Conservation (phyloP, 129 eudicot genomes). For the Apium graveolens region DNA sequence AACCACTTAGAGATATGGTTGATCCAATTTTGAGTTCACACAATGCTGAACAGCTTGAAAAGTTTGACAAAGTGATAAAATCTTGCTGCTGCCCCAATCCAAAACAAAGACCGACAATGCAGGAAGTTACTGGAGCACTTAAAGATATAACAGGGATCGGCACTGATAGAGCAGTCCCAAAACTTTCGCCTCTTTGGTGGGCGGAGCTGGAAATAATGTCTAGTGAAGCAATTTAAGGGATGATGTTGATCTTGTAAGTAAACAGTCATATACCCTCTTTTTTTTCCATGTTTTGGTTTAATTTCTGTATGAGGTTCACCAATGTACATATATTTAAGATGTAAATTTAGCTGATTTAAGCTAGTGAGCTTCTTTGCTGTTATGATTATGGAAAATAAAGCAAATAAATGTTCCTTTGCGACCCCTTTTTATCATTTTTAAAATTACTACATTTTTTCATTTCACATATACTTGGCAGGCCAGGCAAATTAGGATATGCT, state of each 20-base stretch:
- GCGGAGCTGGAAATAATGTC: constrained; percentile 80
- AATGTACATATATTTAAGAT: background rate
- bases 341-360: background rate
- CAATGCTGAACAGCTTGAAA: constrained; percentile 49
- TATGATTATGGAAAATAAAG: background rate
- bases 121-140: constrained; percentile 41
- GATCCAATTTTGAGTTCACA: constrained; percentile 57
- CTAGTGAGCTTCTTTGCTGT: background rate
- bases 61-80: constrained; percentile 43
- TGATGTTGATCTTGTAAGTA: constrained; percentile 7
- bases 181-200: constrained; percentile 95
- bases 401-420: background rate
- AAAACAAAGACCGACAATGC: constrained; percentile 47
- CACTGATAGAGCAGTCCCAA: constrained; percentile 76
- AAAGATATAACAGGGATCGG: constrained; percentile 66
- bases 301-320: background rate
- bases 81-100: constrained; percentile 41
- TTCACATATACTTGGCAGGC: too few species aligned
- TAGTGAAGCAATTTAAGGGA: constrained; percentile 39
- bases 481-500: too few species aligned
- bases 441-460: too few species aligned
- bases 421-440: too few species aligned
- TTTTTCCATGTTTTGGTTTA: background rate
- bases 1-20: constrained; percentile 40
- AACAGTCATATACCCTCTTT: background rate